Conservation (phyloP, 495 filamentous ascomycete genomes). For the Ascodesmis nigricans region DNA sequence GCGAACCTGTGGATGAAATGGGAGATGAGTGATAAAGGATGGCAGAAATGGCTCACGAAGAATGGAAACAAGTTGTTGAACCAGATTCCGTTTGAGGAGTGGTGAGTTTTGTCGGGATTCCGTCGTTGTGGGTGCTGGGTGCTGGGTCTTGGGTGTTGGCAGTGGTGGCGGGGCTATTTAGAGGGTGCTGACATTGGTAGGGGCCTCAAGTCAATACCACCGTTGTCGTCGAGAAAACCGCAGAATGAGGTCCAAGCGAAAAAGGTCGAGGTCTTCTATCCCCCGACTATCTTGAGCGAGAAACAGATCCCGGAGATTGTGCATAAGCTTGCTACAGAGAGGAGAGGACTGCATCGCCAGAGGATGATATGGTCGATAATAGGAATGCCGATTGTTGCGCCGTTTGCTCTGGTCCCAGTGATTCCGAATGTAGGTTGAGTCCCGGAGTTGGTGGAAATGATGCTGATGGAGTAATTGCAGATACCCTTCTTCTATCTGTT, state of each 20-base stretch:
- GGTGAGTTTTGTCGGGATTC: slow-evolving; percentile 24
- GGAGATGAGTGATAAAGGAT: slow-evolving; percentile 61
- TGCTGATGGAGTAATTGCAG: slow-evolving; percentile 1
- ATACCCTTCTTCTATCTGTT: slow-evolving; percentile 91
- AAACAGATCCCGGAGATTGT: slow-evolving; percentile 39
- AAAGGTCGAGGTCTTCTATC: slow-evolving; percentile 58
- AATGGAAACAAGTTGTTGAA: slow-evolving; percentile 73
- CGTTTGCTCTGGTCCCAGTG: slow-evolving; percentile 66
- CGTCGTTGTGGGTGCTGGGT: neutral
- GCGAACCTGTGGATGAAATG: slow-evolving; percentile 42
- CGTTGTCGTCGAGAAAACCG: slow-evolving; percentile 43
- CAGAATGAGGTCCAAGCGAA: slow-evolving; percentile 40
- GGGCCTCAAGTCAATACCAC: slow-evolving; percentile 82
- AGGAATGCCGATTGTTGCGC: slow-evolving; percentile 63
- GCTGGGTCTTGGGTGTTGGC: slow-evolving; percentile 1
- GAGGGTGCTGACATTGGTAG: too few species aligned
- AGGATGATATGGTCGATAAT: slow-evolving; percentile 59
- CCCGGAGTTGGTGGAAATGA: neutral
- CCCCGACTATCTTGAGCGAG: slow-evolving; percentile 40
- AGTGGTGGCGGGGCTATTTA: too few species aligned
- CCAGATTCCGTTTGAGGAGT: slow-evolving; percentile 89
- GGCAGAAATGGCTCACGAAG: slow-evolving; percentile 65
- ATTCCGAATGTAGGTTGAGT: slow-evolving; percentile 12
- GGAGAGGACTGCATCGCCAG: slow-evolving; percentile 51
- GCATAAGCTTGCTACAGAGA: slow-evolving; percentile 46